Evolutionary conservation across 768 basidiomycete genomes (phyloP).

Genomic region (Trametes sanguinea): DNA sequence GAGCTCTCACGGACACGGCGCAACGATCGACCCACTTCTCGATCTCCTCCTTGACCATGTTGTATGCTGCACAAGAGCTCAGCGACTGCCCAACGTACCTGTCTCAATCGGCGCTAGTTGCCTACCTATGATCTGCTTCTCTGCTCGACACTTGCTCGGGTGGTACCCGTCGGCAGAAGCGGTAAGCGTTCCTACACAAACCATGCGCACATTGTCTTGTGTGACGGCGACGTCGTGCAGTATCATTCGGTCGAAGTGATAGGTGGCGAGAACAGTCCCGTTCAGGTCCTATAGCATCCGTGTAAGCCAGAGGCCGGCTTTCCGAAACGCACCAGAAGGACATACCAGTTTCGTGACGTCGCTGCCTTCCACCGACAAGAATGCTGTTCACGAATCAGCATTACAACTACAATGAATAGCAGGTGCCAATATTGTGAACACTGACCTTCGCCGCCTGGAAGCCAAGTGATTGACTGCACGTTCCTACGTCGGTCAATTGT

Average conservation of each 20-base stretch:
- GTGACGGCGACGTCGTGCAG: slow-evolving; percentile 74
- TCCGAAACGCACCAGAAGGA: neutral
- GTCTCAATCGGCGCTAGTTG: neutral
- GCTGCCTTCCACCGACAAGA: slow-evolving; percentile 70
- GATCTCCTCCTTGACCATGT: slow-evolving; percentile 60
- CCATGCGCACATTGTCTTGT: slow-evolving; percentile 60
- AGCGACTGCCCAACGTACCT: neutral
- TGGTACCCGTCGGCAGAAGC: slow-evolving; percentile 61
- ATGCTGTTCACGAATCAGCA: slow-evolving; percentile 41
- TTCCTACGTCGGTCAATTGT: slow-evolving; percentile 58
- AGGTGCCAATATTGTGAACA: neutral
- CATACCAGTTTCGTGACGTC: slow-evolving; percentile 61
- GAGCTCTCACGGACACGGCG: neutral
- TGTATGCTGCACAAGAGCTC: slow-evolving; percentile 51
- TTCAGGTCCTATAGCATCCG: slow-evolving; percentile 48
- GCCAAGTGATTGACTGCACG: slow-evolving; percentile 71
- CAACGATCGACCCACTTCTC: slow-evolving; percentile 53
- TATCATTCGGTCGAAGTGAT: slow-evolving; percentile 61
- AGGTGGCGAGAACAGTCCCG: slow-evolving; percentile 59
- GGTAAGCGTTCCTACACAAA: slow-evolving; percentile 70
- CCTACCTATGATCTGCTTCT: slow-evolving; percentile 76
- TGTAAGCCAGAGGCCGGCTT: too few species aligned
- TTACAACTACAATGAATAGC: neutral
- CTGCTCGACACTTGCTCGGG: slow-evolving; percentile 68
- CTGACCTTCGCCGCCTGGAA: slow-evolving; percentile 60